A percentile compares a stretch with the other conserved stretches of the same genome.
Evolutionary conservation across 495 filamentous ascomycete genomes (phyloP).

Genomic region (Hamigera avellanea): DNA sequence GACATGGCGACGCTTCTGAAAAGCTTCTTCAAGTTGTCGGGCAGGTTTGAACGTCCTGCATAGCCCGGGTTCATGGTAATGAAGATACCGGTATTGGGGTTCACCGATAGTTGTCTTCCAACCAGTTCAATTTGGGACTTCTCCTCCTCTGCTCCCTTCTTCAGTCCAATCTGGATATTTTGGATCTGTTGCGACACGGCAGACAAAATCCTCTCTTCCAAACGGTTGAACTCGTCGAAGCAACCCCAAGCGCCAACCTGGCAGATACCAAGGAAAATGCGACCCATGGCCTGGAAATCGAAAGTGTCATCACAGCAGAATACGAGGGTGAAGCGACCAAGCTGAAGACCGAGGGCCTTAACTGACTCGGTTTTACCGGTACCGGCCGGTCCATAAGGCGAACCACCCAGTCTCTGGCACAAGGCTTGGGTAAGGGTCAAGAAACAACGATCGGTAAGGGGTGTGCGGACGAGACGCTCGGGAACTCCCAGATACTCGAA

Average conservation of each 20-base stretch:
- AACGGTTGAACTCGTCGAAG: constrained; percentile 98
- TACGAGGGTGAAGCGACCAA: constrained; percentile 93
- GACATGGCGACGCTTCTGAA: constrained; percentile 99
- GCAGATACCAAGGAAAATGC: constrained; percentile 98
- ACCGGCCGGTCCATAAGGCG: constrained; percentile 93
- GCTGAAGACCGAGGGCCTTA: constrained; percentile 90
- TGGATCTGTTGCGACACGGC: constrained; percentile 98
- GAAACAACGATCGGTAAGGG: constrained; percentile 95
- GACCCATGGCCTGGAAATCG: constrained; percentile 98
- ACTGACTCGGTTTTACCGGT: constrained; percentile 99
- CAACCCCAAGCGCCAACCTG: constrained; percentile 99
- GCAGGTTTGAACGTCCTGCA: constrained; percentile 92
- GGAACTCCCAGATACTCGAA: constrained; percentile 97
- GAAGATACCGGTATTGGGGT: constrained; percentile 92
- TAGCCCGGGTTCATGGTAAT: constrained; percentile 99
- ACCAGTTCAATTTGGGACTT: constrained; percentile 87
- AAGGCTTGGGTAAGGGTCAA: constrained; percentile 92
- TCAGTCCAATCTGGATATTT: constrained; percentile 93
- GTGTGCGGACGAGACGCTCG: constrained; percentile 89
- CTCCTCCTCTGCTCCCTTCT: constrained; percentile 62
- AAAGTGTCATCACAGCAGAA: constrained; percentile 99
- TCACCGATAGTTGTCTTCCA: constrained; percentile 76
- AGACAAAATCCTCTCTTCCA: constrained; percentile 93
- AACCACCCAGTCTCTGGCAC: constrained; percentile 89
- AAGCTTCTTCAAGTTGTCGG: constrained; percentile 97